Conservation (phyloP, 805 yeast genomes). For the Candida cerambycidarum region DNA sequence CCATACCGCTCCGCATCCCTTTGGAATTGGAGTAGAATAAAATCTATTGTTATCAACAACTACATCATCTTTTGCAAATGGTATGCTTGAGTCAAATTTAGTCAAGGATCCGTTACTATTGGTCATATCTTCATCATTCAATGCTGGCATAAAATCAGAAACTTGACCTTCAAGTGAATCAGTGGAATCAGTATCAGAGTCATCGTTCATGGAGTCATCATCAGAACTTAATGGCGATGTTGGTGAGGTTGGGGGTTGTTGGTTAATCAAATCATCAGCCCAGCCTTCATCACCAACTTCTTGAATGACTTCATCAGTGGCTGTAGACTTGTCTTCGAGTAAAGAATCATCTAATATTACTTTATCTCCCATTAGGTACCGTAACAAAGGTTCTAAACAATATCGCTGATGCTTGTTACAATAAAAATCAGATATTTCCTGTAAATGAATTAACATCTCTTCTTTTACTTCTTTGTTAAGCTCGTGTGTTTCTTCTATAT, state of each 20-base stretch:
- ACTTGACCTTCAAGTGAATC: conserved; percentile 32
- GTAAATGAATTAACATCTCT: conserved; percentile 52
- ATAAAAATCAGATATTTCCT: conserved; percentile 55
- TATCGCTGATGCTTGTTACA: conserved; percentile 55
- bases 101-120: conserved; percentile 21
- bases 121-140: conserved; percentile 35
- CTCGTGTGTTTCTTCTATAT: conserved; percentile 79
- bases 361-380: conserved; percentile 80
- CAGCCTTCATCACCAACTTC: conserved; percentile 43
- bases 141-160: conserved; percentile 43
- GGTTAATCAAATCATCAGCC: conserved; percentile 42
- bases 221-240: conserved; percentile 13
- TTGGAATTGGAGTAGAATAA: conserved; percentile 88
- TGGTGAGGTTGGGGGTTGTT: conserved; percentile 25
- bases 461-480: conserved; percentile 47
- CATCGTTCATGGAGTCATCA: conserved; percentile 5
- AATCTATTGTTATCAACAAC: conserved; percentile 22
- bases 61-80: conserved; percentile 6
- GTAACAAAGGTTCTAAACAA: conserved; percentile 77
- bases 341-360: conserved; percentile 43
- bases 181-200: conserved; percentile 13
- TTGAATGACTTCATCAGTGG: conserved; percentile 22
- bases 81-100: neutral
- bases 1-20: conserved; percentile 93
- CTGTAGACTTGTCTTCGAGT: conserved; percentile 21